Evolutionary conservation across 1,139 yeast genomes (phyloP), one percentile per base, ranked within the genome.

Genomic region (Lodderomyces beijingensis): DNA sequence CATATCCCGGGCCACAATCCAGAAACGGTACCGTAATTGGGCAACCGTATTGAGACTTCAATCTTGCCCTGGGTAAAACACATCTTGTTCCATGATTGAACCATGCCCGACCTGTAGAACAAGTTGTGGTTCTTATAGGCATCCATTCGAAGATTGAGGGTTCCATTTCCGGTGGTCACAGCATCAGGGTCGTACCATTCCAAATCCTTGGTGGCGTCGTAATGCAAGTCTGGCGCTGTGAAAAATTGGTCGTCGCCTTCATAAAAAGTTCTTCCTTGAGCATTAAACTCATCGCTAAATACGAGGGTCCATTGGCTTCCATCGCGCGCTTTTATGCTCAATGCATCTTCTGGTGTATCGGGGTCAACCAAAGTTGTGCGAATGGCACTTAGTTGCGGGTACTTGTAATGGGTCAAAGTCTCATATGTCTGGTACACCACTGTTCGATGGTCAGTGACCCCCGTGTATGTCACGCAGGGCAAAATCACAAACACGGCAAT

Each of bases 181-280:
- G 93, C 93, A 53, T 85, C 95, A 3, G 95, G 95, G 40, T 76
- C 77, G 53, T 86, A 86, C 94, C 95, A 86, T 60, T 86, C 95
- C 49, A 84, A 66, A 64, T 86, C 95, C 38, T 70, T 55, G 2
- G 95, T 86, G 19, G 93, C 91, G 37, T 73, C 86, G 53, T 86
- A 86, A 55, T 84, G 77, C 30, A 85, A 49, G 52, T 86, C 87
- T 1, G 76, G 80, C 3, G 85, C 91, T 21, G 77, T 70, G 74
- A 87, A 86, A 50, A 81, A 85, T 56, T 83, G 94, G 54, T 85
- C 95, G 47, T 85, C 94, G 20, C 86, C 88, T 5, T 72, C 78
- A 51, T 83, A 85, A 49, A 86, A 86, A 2, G 93, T 80, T 47
- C 95, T 69, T 4, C 95, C 95, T 40, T 77, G 87, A 23, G 76